phyloP scores from a whole-genome alignment of 148 eudicot genomes.

The Limonium bicolor region DNA sequence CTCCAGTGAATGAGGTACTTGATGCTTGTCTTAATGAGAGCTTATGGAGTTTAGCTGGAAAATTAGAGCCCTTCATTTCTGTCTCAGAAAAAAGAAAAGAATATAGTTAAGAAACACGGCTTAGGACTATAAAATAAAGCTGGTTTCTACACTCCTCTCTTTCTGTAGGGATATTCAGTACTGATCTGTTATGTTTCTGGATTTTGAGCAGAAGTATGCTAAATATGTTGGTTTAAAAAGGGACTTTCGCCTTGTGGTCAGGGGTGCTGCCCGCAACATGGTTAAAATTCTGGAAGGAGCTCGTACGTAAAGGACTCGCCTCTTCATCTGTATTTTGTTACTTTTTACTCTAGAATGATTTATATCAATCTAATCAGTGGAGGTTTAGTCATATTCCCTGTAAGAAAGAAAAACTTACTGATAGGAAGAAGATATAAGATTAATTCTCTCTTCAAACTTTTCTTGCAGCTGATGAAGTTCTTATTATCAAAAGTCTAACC shows the following conservation, averaged over 20 bases:
- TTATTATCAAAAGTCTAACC: conserved; percentile 86
- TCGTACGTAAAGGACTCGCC: no score
- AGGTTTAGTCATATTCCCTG: no score
- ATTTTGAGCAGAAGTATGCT: conserved; percentile 60
- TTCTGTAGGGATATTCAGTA: no score
- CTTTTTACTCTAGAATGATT: neutral
- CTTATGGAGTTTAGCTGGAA: no score
- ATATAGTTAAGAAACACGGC: no score
- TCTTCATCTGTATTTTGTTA: neutral
- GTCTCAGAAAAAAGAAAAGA: no score
- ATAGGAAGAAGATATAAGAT: neutral
- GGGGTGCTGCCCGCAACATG: conserved; percentile 99
- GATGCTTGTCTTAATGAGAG: neutral
- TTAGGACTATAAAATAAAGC: no score
- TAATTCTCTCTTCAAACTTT: neutral
- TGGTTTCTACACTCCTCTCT: no score
- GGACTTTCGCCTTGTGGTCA: conserved; percentile 82
- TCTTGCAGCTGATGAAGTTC: conserved; percentile 83
- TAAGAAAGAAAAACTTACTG: neutral
- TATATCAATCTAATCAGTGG: neutral
- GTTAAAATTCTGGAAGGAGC: conserved; percentile 74
- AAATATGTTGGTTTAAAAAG: conserved; percentile 90
- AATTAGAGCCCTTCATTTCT: no score
- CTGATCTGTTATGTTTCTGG: conserved; percentile 5
- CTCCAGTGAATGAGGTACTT: conserved; percentile 86